phyloP scores from a whole-genome alignment of 164 flowering plant genomes.

The Cinnamomum micranthum region DNA sequence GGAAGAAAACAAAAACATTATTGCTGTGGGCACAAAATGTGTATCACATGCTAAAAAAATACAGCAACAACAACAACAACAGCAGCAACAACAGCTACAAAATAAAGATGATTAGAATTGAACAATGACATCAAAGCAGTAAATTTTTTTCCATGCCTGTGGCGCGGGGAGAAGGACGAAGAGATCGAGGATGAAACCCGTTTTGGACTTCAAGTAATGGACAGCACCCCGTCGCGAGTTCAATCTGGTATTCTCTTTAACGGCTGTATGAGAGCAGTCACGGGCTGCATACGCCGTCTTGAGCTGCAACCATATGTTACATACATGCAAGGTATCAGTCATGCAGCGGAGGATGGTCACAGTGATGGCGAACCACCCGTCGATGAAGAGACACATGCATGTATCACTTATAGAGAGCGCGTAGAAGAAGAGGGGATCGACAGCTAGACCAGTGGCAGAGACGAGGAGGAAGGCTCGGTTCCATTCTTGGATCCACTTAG shows the following conservation, averaged over 20 bases:
- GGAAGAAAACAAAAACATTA: background rate
- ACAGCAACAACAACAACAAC: background rate
- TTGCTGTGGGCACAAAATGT: background rate
- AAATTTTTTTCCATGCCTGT: conserved; percentile 39
- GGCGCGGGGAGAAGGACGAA: conserved; percentile 86
- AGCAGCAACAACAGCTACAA: background rate
- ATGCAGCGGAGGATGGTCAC: conserved; percentile 85
- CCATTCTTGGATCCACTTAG: conserved; percentile 85
- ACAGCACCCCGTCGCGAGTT: conserved; percentile 24
- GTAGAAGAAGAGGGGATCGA: conserved; percentile 95
- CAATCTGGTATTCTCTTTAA: background rate
- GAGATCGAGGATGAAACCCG: conserved; percentile 74
- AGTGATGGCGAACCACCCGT: conserved; percentile 92
- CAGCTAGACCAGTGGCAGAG: conserved; percentile 67
- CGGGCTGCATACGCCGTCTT: conserved; percentile 32
- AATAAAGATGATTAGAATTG: background rate
- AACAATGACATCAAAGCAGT: background rate
- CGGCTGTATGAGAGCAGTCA: conserved; percentile 11
- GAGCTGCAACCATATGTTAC: conserved; percentile 87
- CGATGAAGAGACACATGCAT: conserved; percentile 80
- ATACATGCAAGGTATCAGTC: conserved; percentile 74
- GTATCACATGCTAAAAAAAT: background rate
- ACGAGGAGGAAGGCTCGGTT: conserved; percentile 73
- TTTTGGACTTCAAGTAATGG: conserved; percentile 49
- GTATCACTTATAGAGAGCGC: conserved; percentile 71